These are phyloP conservation scores for Earliella scabrosa DNA, from an alignment of 1,284 basidiomycete genomes.

Conservation along the genomic window DNA sequence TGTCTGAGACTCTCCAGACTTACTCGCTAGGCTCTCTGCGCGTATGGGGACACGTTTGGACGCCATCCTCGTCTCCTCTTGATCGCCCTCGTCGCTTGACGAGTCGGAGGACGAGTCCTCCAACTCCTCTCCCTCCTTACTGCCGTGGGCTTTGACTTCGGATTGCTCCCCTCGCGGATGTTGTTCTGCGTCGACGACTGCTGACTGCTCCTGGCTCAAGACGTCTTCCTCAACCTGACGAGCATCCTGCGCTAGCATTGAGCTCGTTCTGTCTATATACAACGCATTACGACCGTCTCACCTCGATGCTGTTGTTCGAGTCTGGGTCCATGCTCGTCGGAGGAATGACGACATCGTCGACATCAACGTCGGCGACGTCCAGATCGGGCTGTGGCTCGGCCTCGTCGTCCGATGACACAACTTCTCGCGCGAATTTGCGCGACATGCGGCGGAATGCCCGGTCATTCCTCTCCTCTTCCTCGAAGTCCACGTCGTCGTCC, in stretches of 20 bases:
- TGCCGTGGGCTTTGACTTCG: not conserved
- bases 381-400: slow-evolving; percentile 17
- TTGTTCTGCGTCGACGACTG: not conserved
- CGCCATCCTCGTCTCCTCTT: not conserved
- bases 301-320: slow-evolving; percentile 22
- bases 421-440: slow-evolving; percentile 22
- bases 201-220: not conserved
- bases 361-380: slow-evolving; percentile 6
- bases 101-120: not conserved
- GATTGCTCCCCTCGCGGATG: not conserved
- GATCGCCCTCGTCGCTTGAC: not conserved
- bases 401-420: slow-evolving; percentile 33
- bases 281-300: slow-evolving; percentile 4
- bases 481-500: slow-evolving; percentile 25
- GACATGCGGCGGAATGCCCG: slow-evolving; percentile 30
- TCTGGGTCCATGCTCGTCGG: slow-evolving; percentile 26
- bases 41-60: not conserved
- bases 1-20: not conserved
- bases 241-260: slow-evolving; percentile 5
- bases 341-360: slow-evolving; percentile 16
- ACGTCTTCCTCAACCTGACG: slow-evolving; percentile 10
- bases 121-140: not conserved
- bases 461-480: slow-evolving; percentile 30
- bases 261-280: not conserved
- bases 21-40: not conserved